Evolutionary conservation across 768 basidiomycete species (phyloP).

Genomic region (Suillus clintonianus): DNA sequence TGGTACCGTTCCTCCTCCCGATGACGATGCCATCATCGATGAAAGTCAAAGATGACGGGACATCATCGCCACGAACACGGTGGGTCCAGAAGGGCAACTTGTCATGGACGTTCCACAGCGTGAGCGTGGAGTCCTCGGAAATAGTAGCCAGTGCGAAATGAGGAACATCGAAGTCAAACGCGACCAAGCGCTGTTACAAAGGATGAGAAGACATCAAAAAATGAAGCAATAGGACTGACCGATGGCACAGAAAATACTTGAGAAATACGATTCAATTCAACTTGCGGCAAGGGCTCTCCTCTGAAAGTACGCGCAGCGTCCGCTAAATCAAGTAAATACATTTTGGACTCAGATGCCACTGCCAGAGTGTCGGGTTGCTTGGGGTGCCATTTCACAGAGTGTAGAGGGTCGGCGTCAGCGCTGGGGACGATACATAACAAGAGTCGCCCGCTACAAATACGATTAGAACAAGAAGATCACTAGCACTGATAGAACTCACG

Average conservation of each 20-base stretch:
- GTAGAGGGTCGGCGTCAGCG: conserved; percentile 59
- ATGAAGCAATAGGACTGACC: conserved; percentile 44
- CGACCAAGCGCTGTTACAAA: conserved; percentile 64
- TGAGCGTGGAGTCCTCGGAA: conserved; percentile 79
- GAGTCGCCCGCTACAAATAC: conserved; percentile 55
- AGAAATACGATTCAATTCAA: conserved; percentile 68
- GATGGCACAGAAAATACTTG: conserved; percentile 70
- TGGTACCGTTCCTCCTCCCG: conserved; percentile 81
- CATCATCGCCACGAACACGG: conserved; percentile 77
- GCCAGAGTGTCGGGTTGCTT: conserved; percentile 79
- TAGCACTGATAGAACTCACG: conserved; percentile 49
- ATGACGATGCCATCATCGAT: conserved; percentile 85
- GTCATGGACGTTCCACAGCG: conserved; percentile 82
- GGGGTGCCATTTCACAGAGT: conserved; percentile 88
- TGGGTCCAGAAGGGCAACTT: conserved; percentile 73
- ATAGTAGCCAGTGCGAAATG: conserved; percentile 81
- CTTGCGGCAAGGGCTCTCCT: conserved; percentile 66
- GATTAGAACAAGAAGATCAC: conserved; percentile 7
- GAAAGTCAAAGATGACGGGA: conserved; percentile 81
- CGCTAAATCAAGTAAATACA: conserved; percentile 75
- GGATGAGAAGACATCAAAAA: background rate
- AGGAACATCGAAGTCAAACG: conserved; percentile 82
- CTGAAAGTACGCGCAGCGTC: conserved; percentile 60
- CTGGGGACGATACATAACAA: conserved; percentile 70
- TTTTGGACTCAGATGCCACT: conserved; percentile 75